Evolutionary conservation across 768 basidiomycete genomes (phyloP).

Genomic region (Lactarius sp.): DNA sequence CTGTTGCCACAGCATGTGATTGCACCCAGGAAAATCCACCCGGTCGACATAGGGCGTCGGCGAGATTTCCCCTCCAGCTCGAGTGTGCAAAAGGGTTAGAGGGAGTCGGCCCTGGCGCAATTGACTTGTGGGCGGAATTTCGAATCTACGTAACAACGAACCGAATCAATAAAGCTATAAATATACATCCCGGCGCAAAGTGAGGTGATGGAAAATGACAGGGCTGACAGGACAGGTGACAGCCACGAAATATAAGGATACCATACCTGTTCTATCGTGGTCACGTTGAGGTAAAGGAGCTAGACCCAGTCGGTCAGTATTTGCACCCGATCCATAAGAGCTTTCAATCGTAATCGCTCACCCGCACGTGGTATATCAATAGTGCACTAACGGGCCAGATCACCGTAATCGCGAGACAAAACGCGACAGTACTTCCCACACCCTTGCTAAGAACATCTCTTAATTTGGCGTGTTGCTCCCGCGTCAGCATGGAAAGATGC

Average conservation of each 20-base stretch:
- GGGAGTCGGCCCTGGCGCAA: constrained; percentile 59
- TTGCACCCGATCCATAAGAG: neutral
- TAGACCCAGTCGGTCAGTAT: constrained; percentile 31
- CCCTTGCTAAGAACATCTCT: constrained; percentile 44
- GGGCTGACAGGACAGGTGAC: constrained; percentile 20
- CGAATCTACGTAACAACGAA: constrained; percentile 54
- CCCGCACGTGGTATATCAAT: constrained; percentile 79
- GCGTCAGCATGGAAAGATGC: constrained; percentile 68
- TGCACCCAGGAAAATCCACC: constrained; percentile 78
- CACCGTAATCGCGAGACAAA: constrained; percentile 62
- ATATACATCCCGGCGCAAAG: constrained; percentile 21
- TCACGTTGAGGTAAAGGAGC: constrained; percentile 81
- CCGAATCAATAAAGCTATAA: constrained; percentile 18
- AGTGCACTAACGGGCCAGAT: constrained; percentile 83
- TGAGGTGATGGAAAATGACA: constrained; percentile 13
- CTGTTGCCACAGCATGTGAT: constrained; percentile 50
- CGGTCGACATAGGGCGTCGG: constrained; percentile 76
- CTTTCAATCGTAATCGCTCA: constrained; percentile 37
- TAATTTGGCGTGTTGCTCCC: constrained; percentile 45
- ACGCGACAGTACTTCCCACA: constrained; percentile 77
- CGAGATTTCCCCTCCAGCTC: constrained; percentile 66
- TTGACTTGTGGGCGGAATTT: constrained; percentile 71
- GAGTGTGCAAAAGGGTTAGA: constrained; percentile 87
- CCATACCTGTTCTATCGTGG: constrained; percentile 89
- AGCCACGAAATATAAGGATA: constrained; percentile 19